phyloP scores from a whole-genome alignment of 495 filamentous ascomycete genomes.

The Talaromyces thailandensis region DNA sequence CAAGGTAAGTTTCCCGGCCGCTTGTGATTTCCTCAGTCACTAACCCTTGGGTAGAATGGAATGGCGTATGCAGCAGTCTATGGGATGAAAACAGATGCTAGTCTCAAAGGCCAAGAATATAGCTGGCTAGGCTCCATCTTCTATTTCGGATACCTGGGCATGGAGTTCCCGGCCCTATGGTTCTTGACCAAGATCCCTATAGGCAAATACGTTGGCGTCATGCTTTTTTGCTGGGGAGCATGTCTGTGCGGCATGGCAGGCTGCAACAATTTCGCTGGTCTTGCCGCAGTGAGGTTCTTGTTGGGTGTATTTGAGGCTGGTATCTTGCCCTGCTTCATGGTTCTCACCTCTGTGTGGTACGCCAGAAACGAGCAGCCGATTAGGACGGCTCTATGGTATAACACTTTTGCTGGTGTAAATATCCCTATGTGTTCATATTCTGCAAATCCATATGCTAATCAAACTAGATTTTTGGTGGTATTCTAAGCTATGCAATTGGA shows the following conservation, averaged over 20 bases:
- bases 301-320: constrained; percentile 23
- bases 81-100: constrained; percentile 33
- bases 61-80: constrained; percentile 45
- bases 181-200: constrained; percentile 14
- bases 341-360: constrained; percentile 14
- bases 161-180: constrained; percentile 18
- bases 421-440: neutral
- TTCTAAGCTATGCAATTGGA: constrained; percentile 1
- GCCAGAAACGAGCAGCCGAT: constrained; percentile 10
- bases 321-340: constrained; percentile 18
- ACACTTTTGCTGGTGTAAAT: neutral
- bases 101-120: constrained; percentile 38
- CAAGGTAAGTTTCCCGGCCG: neutral
- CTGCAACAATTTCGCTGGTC: constrained; percentile 17
- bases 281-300: constrained; percentile 23
- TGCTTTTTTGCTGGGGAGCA: constrained; percentile 25
- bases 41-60: constrained; percentile 1
- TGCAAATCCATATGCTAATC: neutral
- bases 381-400: constrained; percentile 10
- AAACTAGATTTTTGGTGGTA: neutral
- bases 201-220: constrained; percentile 18
- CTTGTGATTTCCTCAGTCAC: neutral
- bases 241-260: constrained; percentile 19
- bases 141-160: constrained; percentile 43
- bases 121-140: constrained; percentile 40